Evolutionary conservation across 192 early-diverging fungal genomes (phyloP).

Genomic region (Coemansia aciculifera): DNA sequence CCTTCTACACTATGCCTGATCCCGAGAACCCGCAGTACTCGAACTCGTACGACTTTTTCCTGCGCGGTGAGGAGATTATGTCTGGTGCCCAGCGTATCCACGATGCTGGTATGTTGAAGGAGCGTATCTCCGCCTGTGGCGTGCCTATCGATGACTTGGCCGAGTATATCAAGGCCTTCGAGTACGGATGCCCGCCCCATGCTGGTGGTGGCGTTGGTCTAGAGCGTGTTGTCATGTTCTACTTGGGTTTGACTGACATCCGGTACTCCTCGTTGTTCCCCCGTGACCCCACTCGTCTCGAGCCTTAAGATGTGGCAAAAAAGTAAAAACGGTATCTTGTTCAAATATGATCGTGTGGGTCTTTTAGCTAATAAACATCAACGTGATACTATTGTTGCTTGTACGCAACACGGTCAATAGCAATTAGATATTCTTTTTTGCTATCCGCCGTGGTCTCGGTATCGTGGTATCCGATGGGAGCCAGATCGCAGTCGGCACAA

Average conservation of each 20-base stretch:
- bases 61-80: slow-evolving; percentile 98
- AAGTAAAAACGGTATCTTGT: not conserved
- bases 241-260: slow-evolving; percentile 93
- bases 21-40: slow-evolving; percentile 82
- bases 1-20: slow-evolving; percentile 99
- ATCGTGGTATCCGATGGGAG: slow-evolving; percentile 72
- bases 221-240: slow-evolving; percentile 97
- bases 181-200: slow-evolving; percentile 94
- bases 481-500: slow-evolving; percentile 75
- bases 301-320: slow-evolving; percentile 60
- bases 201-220: slow-evolving; percentile 97
- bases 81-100: slow-evolving; percentile 99
- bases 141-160: slow-evolving; percentile 82
- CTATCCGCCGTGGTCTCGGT: slow-evolving; percentile 10
- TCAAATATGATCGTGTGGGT: no score
- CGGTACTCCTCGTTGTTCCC: slow-evolving; percentile 92
- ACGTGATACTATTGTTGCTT: not conserved
- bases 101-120: slow-evolving; percentile 75
- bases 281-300: slow-evolving; percentile 91
- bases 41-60: slow-evolving; percentile 99
- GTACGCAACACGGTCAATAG: slow-evolving; percentile 63
- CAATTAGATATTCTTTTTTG: slow-evolving; percentile 63
- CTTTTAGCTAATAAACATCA: not conserved
- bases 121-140: slow-evolving; percentile 74
- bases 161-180: slow-evolving; percentile 93